These are phyloP conservation scores for Globisporangium perplexum DNA, from an alignment of 352 stramenopile species.

Conservation along the genomic window DNA sequence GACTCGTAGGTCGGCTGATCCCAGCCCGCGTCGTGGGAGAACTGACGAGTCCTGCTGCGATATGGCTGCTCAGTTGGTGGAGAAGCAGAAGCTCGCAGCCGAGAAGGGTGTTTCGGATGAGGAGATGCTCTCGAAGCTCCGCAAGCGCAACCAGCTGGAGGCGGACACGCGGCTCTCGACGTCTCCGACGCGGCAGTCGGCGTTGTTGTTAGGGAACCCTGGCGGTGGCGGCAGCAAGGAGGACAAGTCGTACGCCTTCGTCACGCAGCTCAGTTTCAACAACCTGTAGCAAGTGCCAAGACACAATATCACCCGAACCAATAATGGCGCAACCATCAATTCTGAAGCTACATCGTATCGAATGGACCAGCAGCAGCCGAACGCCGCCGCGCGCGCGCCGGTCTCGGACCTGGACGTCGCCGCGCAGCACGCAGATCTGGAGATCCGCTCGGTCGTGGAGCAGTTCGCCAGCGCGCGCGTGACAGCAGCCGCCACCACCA, in stretches of 20 bases:
- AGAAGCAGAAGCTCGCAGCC: conserved; percentile 71
- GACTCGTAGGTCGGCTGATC: too few species aligned
- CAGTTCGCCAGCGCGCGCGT: conserved; percentile 30
- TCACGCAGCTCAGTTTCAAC: conserved; percentile 69
- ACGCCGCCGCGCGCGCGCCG: too few species aligned
- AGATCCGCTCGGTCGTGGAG: conserved; percentile 38
- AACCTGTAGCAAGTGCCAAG: conserved; percentile 25
- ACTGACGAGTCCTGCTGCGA: background rate
- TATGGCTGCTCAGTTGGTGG: conserved; percentile 30
- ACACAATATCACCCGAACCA: too few species aligned
- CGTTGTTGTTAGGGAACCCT: conserved; percentile 24
- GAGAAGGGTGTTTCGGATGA: conserved; percentile 82
- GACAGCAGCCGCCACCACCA: background rate
- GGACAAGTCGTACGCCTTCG: conserved; percentile 55
- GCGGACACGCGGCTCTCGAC: conserved; percentile 56
- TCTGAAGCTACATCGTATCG: too few species aligned
- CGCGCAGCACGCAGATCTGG: conserved; percentile 43
- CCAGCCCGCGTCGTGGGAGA: too few species aligned
- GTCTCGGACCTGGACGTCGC: conserved; percentile 48
- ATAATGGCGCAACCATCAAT: background rate
- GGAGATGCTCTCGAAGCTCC: conserved; percentile 72
- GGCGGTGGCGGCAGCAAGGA: conserved; percentile 26
- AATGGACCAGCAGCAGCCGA: too few species aligned
- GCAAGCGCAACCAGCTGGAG: conserved; percentile 71
- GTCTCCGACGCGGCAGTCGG: conserved; percentile 41